Evolutionary conservation across 2,329 filamentous ascomycete species (phyloP).

Genomic region (Pseudonectria foliicola): DNA sequence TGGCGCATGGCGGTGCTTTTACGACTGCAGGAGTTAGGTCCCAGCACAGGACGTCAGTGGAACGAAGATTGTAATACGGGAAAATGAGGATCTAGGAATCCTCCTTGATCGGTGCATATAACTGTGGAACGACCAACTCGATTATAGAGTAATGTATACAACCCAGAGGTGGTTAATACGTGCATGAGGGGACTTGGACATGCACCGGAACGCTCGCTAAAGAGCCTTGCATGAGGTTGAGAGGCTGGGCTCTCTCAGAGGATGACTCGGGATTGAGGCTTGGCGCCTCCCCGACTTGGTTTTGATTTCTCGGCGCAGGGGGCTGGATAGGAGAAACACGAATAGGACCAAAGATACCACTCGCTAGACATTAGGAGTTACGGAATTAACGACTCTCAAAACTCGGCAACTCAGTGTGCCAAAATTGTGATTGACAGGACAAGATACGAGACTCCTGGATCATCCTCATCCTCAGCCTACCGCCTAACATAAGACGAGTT

Average conservation of each 20-base stretch:
- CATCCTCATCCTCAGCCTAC: no score
- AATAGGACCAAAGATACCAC: conserved; percentile 30
- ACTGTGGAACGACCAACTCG: conserved; percentile 16
- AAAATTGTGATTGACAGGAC: no score
- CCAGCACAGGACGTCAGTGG: conserved; percentile 22
- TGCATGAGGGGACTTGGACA: conserved; percentile 23
- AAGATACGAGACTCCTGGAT: no score
- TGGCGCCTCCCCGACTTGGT: conserved; percentile 11
- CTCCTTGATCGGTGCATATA: conserved; percentile 24
- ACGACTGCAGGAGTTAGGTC: conserved; percentile 17
- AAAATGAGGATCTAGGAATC: conserved; percentile 10
- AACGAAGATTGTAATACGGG: conserved; percentile 22
- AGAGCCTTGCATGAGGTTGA: conserved; percentile 16
- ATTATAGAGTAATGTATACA: conserved; percentile 36
- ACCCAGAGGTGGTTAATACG: conserved; percentile 28
- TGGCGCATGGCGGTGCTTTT: conserved; percentile 29
- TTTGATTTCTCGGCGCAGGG: conserved; percentile 15
- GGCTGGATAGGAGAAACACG: conserved; percentile 12
- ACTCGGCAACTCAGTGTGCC: conserved; percentile 10
- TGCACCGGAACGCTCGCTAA: conserved; percentile 28
- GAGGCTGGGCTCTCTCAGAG: conserved; percentile 12
- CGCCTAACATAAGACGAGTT: no score
- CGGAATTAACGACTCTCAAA: conserved; percentile 14
- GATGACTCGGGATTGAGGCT: conserved; percentile 9
- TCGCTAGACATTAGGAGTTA: conserved; percentile 31